phyloP scores from a whole-genome alignment of 306 rosid genomes.

The Castanospermum australe region DNA sequence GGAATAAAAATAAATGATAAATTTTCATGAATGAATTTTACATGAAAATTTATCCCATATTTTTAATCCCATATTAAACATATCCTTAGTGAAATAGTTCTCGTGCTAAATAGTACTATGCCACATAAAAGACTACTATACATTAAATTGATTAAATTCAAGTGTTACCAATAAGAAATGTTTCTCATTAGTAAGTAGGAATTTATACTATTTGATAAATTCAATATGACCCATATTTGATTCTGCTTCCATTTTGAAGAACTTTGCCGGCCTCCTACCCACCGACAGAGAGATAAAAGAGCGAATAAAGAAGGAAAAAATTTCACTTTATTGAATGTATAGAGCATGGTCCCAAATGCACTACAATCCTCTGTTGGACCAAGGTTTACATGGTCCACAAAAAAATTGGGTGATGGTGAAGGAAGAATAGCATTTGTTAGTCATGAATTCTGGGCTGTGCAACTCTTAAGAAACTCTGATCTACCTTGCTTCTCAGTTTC shows the following conservation, averaged over 20 bases:
- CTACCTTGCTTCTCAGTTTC: no score
- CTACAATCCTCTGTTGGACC: slow-evolving; percentile 36
- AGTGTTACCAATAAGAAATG: no score
- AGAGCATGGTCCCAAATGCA: neutral
- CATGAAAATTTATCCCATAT: no score
- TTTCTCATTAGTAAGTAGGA: neutral
- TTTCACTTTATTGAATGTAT: slow-evolving; percentile 30
- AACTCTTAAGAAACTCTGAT: no score
- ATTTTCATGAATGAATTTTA: no score
- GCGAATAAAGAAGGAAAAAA: neutral
- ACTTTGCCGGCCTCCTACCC: neutral
- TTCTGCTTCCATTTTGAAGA: neutral
- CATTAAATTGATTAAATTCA: neutral
- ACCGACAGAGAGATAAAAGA: neutral
- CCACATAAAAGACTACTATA: no score
- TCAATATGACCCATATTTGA: no score
- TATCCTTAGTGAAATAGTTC: no score
- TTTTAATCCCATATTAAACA: no score
- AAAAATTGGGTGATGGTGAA: slow-evolving; percentile 27
- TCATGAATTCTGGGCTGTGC: neutral
- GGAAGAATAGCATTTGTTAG: slow-evolving; percentile 30
- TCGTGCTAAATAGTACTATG: no score
- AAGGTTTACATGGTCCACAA: slow-evolving; percentile 26
- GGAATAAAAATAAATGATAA: no score
- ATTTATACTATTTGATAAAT: no score